Percentiles rank a stretch among this genome's conserved stretches.
Evolutionary conservation across 2,329 filamentous ascomycete genomes (phyloP).

Genomic region (Hypoxylon sp.): DNA sequence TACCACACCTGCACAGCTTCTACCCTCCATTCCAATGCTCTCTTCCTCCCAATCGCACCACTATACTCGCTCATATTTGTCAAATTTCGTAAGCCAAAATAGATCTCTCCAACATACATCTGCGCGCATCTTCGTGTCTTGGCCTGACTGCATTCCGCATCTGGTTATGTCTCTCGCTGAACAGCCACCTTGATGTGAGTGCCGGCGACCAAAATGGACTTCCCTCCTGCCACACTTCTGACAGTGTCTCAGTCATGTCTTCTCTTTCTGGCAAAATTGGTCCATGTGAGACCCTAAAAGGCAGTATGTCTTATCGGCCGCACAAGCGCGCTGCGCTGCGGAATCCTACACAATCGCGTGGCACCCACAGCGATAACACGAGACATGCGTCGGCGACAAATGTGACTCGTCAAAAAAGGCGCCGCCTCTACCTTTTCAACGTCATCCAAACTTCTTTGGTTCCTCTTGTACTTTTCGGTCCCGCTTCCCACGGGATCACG

Average conservation of each 20-base stretch:
- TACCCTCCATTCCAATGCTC: slow-evolving; percentile 32
- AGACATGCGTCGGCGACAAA: slow-evolving; percentile 27
- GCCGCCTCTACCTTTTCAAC: slow-evolving; percentile 30
- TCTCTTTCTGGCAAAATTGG: slow-evolving; percentile 28
- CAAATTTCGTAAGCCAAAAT: slow-evolving; percentile 24
- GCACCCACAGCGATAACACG: slow-evolving; percentile 30
- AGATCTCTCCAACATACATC: slow-evolving; percentile 27
- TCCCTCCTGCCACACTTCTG: slow-evolving; percentile 29
- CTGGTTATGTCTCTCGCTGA: slow-evolving; percentile 25
- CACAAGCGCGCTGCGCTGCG: slow-evolving; percentile 36
- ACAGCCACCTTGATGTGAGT: slow-evolving; percentile 39
- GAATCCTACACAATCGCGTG: slow-evolving; percentile 44
- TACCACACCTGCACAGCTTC: slow-evolving; percentile 24
- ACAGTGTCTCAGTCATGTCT: slow-evolving; percentile 26
- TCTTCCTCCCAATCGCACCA: slow-evolving; percentile 19
- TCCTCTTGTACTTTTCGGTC: slow-evolving; percentile 4
- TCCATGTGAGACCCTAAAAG: slow-evolving; percentile 21
- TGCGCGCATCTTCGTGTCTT: slow-evolving; percentile 17
- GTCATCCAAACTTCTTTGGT: slow-evolving; percentile 30
- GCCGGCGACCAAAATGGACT: slow-evolving; percentile 33
- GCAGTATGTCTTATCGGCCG: slow-evolving; percentile 31
- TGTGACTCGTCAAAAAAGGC: slow-evolving; percentile 13
- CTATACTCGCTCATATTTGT: slow-evolving; percentile 7
- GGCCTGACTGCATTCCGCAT: slow-evolving; percentile 29
- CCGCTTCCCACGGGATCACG: slow-evolving; percentile 21